A percentile compares a stretch with the other conserved stretches of the same genome.
Evolutionary conservation across 352 stramenopile genomes (phyloP).

Genomic region (Phytophthora pluvialis): DNA sequence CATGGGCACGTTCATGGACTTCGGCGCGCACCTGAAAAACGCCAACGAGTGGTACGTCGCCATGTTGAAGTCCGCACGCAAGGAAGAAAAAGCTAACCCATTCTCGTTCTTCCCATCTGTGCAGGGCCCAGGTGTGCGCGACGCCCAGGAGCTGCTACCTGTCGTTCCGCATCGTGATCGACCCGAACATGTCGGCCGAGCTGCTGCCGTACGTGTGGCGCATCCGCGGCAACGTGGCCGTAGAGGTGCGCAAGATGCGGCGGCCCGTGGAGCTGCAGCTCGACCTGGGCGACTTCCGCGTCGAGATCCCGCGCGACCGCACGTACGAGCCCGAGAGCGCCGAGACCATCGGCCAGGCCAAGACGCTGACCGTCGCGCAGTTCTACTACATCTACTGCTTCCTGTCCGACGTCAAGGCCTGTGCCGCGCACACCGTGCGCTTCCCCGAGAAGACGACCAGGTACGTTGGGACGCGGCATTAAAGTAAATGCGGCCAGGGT

Average conservation of each 20-base stretch:
- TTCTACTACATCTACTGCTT: constrained; percentile 90
- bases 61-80: constrained; percentile 17
- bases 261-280: constrained; percentile 48
- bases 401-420: constrained; percentile 73
- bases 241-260: constrained; percentile 80
- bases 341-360: constrained; percentile 67
- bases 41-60: constrained; percentile 76
- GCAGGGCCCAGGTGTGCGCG: constrained; percentile 67
- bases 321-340: constrained; percentile 30
- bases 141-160: constrained; percentile 82
- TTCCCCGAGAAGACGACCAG: constrained; percentile 51
- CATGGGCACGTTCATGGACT: constrained; percentile 78
- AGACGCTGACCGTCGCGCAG: constrained; percentile 68
- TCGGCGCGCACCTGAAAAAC: constrained; percentile 72
- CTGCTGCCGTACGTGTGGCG: constrained; percentile 80
- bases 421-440: constrained; percentile 62
- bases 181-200: constrained; percentile 62
- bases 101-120: constrained; percentile 11
- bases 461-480: constrained; percentile 18
- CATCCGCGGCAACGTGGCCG: constrained; percentile 66
- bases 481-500: constrained; percentile 18
- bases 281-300: constrained; percentile 31
- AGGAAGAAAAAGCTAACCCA: constrained; percentile 8
- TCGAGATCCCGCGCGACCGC: constrained; percentile 26
- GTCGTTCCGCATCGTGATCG: constrained; percentile 77